Percentiles rank a stretch among this genome's conserved stretches.
Evolutionary conservation across 2,329 filamentous ascomycete species (phyloP).

Genomic region (Sporothrix brunneoviolacea): DNA sequence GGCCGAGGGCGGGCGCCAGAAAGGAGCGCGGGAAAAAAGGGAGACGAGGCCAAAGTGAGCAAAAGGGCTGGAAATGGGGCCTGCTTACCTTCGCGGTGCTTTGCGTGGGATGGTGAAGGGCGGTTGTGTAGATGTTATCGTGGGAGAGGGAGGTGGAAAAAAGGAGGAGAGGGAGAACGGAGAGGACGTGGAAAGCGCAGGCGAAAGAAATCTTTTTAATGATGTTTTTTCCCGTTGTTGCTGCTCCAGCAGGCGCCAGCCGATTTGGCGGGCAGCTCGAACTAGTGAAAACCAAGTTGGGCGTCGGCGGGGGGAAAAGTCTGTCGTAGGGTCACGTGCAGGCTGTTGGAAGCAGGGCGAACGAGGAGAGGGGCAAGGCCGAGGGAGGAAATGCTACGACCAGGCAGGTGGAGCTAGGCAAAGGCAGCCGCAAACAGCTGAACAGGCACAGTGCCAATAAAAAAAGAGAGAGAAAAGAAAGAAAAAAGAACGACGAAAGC

Average conservation of each 20-base stretch:
- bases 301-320: conserved; percentile 12
- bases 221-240: conserved; percentile 18
- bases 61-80: neutral
- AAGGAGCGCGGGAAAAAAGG: neutral
- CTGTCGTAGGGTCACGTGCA: too few relatives aligned
- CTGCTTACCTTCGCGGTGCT: conserved; percentile 16
- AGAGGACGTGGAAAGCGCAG: conserved; percentile 4
- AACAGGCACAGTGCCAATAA: too few relatives aligned
- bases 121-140: conserved; percentile 9
- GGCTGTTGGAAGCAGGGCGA: too few relatives aligned
- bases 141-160: conserved; percentile 8
- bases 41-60: neutral
- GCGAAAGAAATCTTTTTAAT: conserved; percentile 19
- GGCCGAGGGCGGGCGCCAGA: neutral
- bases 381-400: too few relatives aligned
- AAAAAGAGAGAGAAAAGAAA: too few relatives aligned
- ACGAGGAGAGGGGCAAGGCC: too few relatives aligned
- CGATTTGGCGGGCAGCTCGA: conserved; percentile 9
- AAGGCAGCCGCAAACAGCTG: too few relatives aligned
- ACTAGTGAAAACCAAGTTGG: conserved; percentile 16
- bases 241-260: conserved; percentile 15
- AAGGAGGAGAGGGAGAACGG: conserved; percentile 1
- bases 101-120: conserved; percentile 2
- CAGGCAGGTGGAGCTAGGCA: too few relatives aligned
- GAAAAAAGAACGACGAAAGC: too few relatives aligned